Evolutionary conservation across 2,329 filamentous ascomycete genomes (phyloP), one percentile per base, ranked within the genome.

Genomic region (Diaporthe ampelina): DNA sequence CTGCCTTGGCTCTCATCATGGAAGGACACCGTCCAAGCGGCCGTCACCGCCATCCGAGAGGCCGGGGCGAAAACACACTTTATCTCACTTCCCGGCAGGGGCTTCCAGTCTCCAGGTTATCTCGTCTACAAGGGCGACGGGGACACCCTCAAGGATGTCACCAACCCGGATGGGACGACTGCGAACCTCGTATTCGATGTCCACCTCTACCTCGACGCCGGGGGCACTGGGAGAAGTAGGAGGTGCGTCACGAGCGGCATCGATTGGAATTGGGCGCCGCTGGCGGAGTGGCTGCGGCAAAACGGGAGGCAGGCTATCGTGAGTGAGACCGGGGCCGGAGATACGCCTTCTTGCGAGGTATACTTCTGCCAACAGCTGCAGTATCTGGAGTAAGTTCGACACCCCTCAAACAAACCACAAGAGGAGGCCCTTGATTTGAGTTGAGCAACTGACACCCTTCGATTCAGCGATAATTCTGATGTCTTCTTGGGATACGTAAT

Each of bases 61-160:
- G 88, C 90, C 2, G 91, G 91, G 13, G 91, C 91, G 19, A 86
- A 84, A 1, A 83, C 82, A n/a, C 89, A 93, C 75, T 86, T 89
- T 77, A 91, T 93, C 76, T 84, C 93, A 5, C 85, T 92, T 0
- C 89, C 91, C 0, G 91, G 91, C 0, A 91, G 86, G 58, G 88
- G 89, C 79, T 93, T 72, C 69, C 77, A 76, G 26, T 77, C 74
- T 9, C 85, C 82, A 40, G 82, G 83, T 0, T 85, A 89, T 72
- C 83, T 89, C 50, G 83, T 83, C 10, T 85, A 82, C 45, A 87
- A 87, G 0, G 88, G 86, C 11, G 56, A 43, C 13, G 88, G 86
- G 0, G 86, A 85, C 0, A 86, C 86, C 4, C 81, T 92, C 8
- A 79, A 83, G 29, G 84, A 81, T 3, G 85, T 92, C 50, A 88